Conservation (phyloP, 2,329 filamentous ascomycete species). For the Alternaria alternata region DNA sequence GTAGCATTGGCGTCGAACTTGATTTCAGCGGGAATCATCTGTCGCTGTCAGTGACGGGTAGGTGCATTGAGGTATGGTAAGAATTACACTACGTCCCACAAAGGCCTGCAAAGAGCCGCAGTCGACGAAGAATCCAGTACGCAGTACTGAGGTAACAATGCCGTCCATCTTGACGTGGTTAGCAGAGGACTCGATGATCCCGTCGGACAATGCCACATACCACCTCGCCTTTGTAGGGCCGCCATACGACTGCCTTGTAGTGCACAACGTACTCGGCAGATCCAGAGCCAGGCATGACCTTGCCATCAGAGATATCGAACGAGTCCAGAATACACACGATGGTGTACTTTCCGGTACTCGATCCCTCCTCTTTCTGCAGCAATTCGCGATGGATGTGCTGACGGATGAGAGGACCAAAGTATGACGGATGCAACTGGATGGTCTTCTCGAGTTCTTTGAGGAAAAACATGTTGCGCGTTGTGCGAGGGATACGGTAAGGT, state of each 20-base stretch:
- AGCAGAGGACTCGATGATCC: slow-evolving; percentile 26
- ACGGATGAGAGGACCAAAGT: slow-evolving; percentile 93
- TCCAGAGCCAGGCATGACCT: slow-evolving; percentile 89
- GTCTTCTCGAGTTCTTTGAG: slow-evolving; percentile 95
- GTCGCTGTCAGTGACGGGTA: slow-evolving; percentile 34
- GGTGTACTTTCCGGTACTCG: slow-evolving; percentile 94
- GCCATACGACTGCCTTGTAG: slow-evolving; percentile 96
- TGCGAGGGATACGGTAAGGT: slow-evolving; percentile 14
- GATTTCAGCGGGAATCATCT: slow-evolving; percentile 92
- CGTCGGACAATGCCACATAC: slow-evolving; percentile 62
- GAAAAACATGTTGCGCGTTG: slow-evolving; percentile 81
- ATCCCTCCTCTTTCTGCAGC: slow-evolving; percentile 91
- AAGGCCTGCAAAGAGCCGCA: slow-evolving; percentile 81
- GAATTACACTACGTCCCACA: slow-evolving; percentile 80
- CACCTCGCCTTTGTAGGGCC: slow-evolving; percentile 97
- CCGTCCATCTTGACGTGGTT: slow-evolving; percentile 78
- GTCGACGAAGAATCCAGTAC: slow-evolving; percentile 88
- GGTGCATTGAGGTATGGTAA: slow-evolving; percentile 10
- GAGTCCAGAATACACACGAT: slow-evolving; percentile 98
- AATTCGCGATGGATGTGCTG: slow-evolving; percentile 90
- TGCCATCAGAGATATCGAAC: slow-evolving; percentile 91
- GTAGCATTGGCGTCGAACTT: slow-evolving; percentile 96
- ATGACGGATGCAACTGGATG: slow-evolving; percentile 94
- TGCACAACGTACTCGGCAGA: slow-evolving; percentile 93
- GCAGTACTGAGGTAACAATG: slow-evolving; percentile 89